Evolutionary conservation across 148 eudicot genomes (phyloP), one percentile per base, ranked within the genome.

Genomic region (Chenopodium formosanum): DNA sequence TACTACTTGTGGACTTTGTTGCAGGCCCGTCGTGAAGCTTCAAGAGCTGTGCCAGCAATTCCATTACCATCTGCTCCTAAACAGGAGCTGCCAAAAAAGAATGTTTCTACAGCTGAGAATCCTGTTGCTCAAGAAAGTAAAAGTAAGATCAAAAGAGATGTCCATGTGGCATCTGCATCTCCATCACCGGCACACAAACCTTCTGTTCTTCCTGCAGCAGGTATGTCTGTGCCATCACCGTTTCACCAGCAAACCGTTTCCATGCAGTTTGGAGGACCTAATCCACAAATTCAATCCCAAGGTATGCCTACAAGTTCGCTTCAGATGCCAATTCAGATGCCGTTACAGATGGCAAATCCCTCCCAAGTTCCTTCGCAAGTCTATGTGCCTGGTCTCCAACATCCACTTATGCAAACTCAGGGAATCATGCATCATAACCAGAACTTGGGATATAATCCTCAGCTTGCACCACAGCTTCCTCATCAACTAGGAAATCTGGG

Each of bases 351-450:
- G 81, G 94, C 91, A 79, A 87, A 80, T 82, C 81, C 93, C 40
- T 70, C 89, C 44, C 95, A 87, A 74, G 85, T 86, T 84, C 91
- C 76, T 60, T 92, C 82, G 44, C 86, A 85, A 70, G 83, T 92
- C 77, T 95, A 79, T 90, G 86, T 93, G 82, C 85, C 91, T n/a
- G 84, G 88, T 83, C 84, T 89, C 70, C 98, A 86, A 74, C 91
- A 88, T 82, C 96, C 89, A 84, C 83, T 88, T 6, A 82, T 93
- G 87, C 98, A 87, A 80, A 83, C 94, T 73, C 97, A 88, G 79
- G 97, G 97, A 65, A 82, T 95, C 8, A 91, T 92, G 85, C 97
- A 94, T 88, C 99, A 87, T 81, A 88, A 89, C 25, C 99, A 88
- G 86, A 79, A 84, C 83, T 56, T 92, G 75, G 93, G 86, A 72